Base-by-base conservation (phyloP, 805 yeast species). In the Helenozyma rhizophorensis region DNA sequence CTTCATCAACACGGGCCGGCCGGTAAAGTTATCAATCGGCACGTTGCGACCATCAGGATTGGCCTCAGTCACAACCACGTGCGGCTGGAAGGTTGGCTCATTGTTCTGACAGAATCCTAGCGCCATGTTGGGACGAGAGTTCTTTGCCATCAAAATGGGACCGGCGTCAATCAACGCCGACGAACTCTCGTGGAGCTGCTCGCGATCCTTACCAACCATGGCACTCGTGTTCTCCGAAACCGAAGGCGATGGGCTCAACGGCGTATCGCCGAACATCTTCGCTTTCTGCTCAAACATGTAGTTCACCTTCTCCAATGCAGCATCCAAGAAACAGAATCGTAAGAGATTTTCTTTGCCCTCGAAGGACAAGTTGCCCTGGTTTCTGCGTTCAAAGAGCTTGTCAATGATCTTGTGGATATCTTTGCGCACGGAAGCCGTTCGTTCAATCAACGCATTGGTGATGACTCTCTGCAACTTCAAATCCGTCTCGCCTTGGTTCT, bases 31-130 rank as follows among this genome's bases (percentile, higher is more conserved):
- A 60, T 83, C 90, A 30, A 82, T 68, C 1, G 84, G 76, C 6
- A 70, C 65, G 32, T 59, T 62, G 26, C 55, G 56, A 18, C 78
- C 79, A 27, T 72, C 74, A 9, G 72, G 68, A 26, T 72, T 69
- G 1, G 80, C 70, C 38, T 82, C 89, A 11, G 76, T 67, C 3
- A 83, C 89, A 56, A 83, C 85, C 48, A 75, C 74, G 58, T 82
- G 90, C 4, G 89, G 89, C 33, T 65, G 64, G 30, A 66, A 62
- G 4, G 55, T 50, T 24, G 47, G 58, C 9, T 54, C 42, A 25
- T 38, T 34, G 4, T 31, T 59, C 19, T 38, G 35, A n/a, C n/a
- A n/a, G n/a, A n/a, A n/a, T n/a, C n/a, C n/a, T n/a, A n/a, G n/a
- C n/a, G n/a, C n/a, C n/a, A n/a, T n/a, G 19, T 8, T 17, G 12